Percentiles rank a stretch among this genome's conserved stretches.
These are phyloP conservation scores for Penicillium fuscoglaucum DNA, from an alignment of 2,329 filamentous ascomycete genomes.

Conservation along the genomic window DNA sequence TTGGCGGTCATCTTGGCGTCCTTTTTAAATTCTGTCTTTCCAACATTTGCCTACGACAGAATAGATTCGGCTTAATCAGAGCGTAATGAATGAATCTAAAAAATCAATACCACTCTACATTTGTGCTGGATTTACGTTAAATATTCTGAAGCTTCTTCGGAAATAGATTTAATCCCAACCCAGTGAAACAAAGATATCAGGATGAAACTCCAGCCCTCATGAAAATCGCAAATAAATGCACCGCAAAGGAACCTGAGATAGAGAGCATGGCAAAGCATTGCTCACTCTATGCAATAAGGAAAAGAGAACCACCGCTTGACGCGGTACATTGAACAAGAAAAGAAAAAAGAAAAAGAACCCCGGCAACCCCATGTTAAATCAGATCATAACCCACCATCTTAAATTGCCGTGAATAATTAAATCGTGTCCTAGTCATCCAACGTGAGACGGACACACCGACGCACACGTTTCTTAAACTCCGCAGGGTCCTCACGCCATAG, in stretches of 20 bases:
- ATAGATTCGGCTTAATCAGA: not conserved
- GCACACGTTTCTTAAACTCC: constrained; percentile 76
- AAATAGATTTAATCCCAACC: not conserved
- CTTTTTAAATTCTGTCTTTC: not conserved
- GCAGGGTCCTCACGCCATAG: constrained; percentile 77
- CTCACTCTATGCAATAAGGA: constrained; percentile 17
- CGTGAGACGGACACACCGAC: constrained; percentile 78
- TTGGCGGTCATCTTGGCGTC: not conserved
- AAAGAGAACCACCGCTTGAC: not conserved
- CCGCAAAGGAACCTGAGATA: not conserved
- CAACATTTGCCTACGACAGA: not conserved
- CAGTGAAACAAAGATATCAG: not conserved
- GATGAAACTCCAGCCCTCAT: constrained; percentile 12
- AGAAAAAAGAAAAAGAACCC: not conserved
- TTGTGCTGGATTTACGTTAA: not conserved
- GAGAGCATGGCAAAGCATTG: constrained; percentile 8
- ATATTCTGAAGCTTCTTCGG: not conserved
- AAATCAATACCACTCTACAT: not conserved
- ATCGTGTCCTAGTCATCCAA: constrained; percentile 59
- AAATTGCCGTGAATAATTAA: constrained; percentile 1
- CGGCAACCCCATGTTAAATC: constrained; percentile 17
- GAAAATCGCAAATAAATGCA: constrained; percentile 10
- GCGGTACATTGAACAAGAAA: not conserved
- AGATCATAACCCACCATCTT: constrained; percentile 12
- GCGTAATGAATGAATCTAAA: not conserved